phyloP scores from a whole-genome alignment of 2,329 filamentous ascomycete genomes.

The Raffaelea arxii region DNA sequence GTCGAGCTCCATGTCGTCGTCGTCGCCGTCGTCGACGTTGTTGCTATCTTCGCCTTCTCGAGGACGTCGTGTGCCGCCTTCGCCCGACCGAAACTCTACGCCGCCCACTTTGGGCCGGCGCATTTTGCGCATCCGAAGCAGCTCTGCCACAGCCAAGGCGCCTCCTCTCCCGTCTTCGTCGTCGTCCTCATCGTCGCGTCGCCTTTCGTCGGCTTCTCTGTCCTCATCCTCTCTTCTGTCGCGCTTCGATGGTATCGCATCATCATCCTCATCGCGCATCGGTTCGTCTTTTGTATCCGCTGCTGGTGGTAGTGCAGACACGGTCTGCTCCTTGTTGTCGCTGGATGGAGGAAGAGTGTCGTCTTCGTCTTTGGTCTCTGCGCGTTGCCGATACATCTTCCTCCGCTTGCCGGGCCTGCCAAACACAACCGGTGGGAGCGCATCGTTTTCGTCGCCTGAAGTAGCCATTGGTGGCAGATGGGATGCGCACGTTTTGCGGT shows the following conservation, averaged over 20 bases:
- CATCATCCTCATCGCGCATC: neutral
- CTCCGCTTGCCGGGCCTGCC: constrained; percentile 46
- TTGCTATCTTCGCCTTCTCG: neutral
- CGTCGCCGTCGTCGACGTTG: constrained; percentile 4
- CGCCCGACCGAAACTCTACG: constrained; percentile 41
- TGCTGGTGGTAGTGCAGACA: neutral
- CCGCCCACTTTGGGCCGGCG: constrained; percentile 41
- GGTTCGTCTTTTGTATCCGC: neutral
- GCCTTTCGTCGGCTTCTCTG: neutral
- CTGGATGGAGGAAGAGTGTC: neutral
- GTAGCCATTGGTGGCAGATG: constrained; percentile 2
- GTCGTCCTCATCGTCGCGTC: neutral
- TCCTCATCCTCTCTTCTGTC: neutral
- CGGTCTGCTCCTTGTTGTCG: too few relatives aligned
- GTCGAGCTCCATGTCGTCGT: constrained; percentile 4
- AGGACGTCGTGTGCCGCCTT: constrained; percentile 6
- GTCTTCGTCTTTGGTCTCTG: neutral
- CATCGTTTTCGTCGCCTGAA: constrained; percentile 7
- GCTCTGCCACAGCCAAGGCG: constrained; percentile 36
- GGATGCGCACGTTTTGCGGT: neutral
- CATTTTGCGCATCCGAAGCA: constrained; percentile 42
- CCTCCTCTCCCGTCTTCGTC: neutral
- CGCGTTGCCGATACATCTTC: constrained; percentile 47
- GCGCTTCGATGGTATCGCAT: too few relatives aligned
- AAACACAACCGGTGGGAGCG: constrained; percentile 35